phyloP scores from a whole-genome alignment of 148 eudicot genomes.

The Rheum nobile region DNA sequence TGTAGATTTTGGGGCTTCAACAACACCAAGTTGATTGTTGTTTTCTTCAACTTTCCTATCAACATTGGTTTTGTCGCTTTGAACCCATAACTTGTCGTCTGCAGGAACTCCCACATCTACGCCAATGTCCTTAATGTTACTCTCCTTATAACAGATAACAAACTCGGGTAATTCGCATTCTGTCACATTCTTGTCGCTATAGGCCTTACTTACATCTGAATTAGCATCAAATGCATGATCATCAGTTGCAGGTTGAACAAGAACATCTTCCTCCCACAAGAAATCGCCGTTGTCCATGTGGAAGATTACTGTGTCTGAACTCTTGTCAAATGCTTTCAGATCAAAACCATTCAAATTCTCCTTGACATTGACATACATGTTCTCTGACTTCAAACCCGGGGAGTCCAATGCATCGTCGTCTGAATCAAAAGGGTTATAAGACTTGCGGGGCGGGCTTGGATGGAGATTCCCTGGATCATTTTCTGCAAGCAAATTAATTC shows the following conservation, averaged over 20 bases:
- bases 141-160: slow-evolving; percentile 51
- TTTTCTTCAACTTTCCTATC: not conserved
- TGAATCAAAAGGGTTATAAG: slow-evolving; percentile 42
- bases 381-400: not conserved
- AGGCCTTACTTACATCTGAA: slow-evolving; percentile 17
- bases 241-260: slow-evolving; percentile 6
- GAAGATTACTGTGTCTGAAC: slow-evolving; percentile 27
- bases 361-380: slow-evolving; percentile 21
- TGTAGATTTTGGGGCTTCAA: not conserved
- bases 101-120: slow-evolving; percentile 57
- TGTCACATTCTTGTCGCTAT: slow-evolving; percentile 47
- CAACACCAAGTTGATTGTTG: not conserved
- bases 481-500: slow-evolving; percentile 17
- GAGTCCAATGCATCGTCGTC: slow-evolving; percentile 26
- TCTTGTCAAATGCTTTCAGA: slow-evolving; percentile 26
- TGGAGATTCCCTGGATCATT: slow-evolving; percentile 18
- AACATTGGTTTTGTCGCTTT: slow-evolving; percentile 5
- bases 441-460: slow-evolving; percentile 30
- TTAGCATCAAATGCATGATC: slow-evolving; percentile 11
- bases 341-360: slow-evolving; percentile 28
- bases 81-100: slow-evolving; percentile 27
- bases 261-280: slow-evolving; percentile 13
- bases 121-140: slow-evolving; percentile 58
- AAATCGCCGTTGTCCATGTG: slow-evolving; percentile 16
- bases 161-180: slow-evolving; percentile 59